A percentile compares a stretch with the other conserved stretches of the same genome.
These are phyloP conservation scores for Camelina laxa DNA, from an alignment of 345 rosid genomes.

Conservation along the genomic window DNA sequence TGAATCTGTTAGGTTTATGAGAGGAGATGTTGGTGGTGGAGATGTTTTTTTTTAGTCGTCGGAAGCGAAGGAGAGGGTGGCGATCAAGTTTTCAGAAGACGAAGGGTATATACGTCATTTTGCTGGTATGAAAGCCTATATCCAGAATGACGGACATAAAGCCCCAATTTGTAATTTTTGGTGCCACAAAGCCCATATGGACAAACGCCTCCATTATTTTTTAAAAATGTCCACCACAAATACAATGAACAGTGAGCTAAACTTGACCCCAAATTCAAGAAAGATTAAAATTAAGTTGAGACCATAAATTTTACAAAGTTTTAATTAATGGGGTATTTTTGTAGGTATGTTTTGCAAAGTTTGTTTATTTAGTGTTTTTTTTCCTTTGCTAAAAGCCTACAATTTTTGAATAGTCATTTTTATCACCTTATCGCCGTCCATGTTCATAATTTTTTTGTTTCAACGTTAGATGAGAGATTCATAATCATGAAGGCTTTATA, in stretches of 20 bases:
- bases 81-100: too few relatives aligned
- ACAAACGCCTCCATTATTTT: too few relatives aligned
- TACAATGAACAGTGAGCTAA: not conserved
- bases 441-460: constrained; percentile 5
- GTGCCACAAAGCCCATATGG: too few relatives aligned
- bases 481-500: constrained; percentile 31
- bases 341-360: not conserved
- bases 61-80: too few relatives aligned
- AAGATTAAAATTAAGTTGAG: not conserved
- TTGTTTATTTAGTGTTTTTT: not conserved
- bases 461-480: constrained; percentile 25
- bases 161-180: too few relatives aligned
- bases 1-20: too few relatives aligned
- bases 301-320: not conserved
- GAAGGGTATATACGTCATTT: too few relatives aligned
- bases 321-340: not conserved
- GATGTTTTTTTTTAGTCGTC: too few relatives aligned
- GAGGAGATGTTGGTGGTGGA: too few relatives aligned
- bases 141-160: too few relatives aligned
- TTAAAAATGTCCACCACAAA: not conserved
- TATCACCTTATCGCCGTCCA: constrained; percentile 33
- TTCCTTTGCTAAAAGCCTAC: not conserved
- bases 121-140: too few relatives aligned
- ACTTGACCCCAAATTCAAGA: not conserved
- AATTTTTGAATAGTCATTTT: constrained; percentile 1